phyloP scores from a whole-genome alignment of 352 stramenopile species.

The Phytophthora citrophthora region DNA sequence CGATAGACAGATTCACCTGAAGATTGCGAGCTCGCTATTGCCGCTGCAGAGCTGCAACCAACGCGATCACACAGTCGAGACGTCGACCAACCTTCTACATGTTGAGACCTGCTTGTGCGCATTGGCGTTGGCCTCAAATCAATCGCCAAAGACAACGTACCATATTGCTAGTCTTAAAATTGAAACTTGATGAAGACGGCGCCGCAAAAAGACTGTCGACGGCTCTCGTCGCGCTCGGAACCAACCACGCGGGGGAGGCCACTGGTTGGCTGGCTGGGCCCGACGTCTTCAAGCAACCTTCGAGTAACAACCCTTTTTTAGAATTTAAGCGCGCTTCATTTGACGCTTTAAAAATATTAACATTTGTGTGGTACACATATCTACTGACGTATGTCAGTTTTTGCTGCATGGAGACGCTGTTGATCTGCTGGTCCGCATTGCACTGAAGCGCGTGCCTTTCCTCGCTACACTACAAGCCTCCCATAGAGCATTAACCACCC shows the following conservation, averaged over 20 bases:
- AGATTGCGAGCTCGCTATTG: slow-evolving; percentile 4
- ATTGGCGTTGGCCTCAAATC: slow-evolving; percentile 11
- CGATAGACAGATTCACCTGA: slow-evolving; percentile 11
- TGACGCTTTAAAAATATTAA: not conserved
- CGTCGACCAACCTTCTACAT: slow-evolving; percentile 1
- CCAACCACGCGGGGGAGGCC: slow-evolving; percentile 32
- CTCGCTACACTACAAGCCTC: slow-evolving; percentile 2
- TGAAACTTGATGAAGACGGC: slow-evolving; percentile 85
- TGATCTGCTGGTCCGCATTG: slow-evolving; percentile 32
- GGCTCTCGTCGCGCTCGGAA: slow-evolving; percentile 33
- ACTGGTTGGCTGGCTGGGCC: slow-evolving; percentile 19
- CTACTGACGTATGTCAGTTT: slow-evolving; percentile 7
- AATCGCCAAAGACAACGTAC: slow-evolving; percentile 50
- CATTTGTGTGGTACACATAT: not conserved
- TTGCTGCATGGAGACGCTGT: slow-evolving; percentile 29
- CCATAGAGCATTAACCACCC: slow-evolving; percentile 14
- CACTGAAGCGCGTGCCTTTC: slow-evolving; percentile 7
- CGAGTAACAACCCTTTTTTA: not conserved
- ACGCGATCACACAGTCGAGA: not conserved
- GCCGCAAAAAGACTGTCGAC: slow-evolving; percentile 77
- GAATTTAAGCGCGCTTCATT: not conserved
- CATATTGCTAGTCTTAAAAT: slow-evolving; percentile 89
- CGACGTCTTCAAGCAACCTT: slow-evolving; percentile 5
- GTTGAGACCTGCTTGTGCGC: not conserved
- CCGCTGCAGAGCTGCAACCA: slow-evolving; percentile 1